Conservation (phyloP, 208 protist species). For the Jaenimonas drosophilae region DNA sequence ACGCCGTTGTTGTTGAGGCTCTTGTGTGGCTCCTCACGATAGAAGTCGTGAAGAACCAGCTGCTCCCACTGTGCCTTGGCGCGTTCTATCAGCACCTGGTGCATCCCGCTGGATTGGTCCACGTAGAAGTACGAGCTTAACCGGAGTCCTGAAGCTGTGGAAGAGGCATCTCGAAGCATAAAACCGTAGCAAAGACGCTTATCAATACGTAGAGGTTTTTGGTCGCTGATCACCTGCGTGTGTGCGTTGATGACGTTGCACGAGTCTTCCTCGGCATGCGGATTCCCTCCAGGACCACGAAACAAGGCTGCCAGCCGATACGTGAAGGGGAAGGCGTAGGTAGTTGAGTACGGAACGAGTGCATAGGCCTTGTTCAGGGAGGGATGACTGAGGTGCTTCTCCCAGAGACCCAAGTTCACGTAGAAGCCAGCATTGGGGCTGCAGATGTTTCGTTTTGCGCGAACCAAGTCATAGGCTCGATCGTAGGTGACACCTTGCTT, state of each 20-base stretch:
- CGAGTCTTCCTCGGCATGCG: too few relatives aligned
- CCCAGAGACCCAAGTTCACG: conserved; percentile 74
- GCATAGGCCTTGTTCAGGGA: conserved; percentile 41
- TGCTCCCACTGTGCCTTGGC: conserved; percentile 14
- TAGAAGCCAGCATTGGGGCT: conserved; percentile 90
- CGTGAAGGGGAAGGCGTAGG: conserved; percentile 32
- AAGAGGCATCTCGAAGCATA: conserved; percentile 12
- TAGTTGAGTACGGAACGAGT: conserved; percentile 41
- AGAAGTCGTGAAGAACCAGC: conserved; percentile 18
- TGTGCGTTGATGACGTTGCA: too few relatives aligned
- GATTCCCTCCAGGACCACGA: conserved; percentile 1
- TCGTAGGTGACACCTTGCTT: conserved; percentile 71
- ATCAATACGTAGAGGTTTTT: conserved; percentile 44
- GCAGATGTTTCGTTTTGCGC: conserved; percentile 50
- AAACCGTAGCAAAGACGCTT: conserved; percentile 48
- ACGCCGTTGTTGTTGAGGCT: conserved; percentile 17
- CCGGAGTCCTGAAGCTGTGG: not conserved
- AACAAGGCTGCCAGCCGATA: conserved; percentile 45
- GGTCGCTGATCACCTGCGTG: too few relatives aligned
- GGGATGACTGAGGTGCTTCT: conserved; percentile 42
- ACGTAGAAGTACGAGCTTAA: conserved; percentile 11
- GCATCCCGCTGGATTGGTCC: conserved; percentile 5
- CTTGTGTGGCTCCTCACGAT: conserved; percentile 5
- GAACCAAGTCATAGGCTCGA: conserved; percentile 68
- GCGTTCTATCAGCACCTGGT: too few relatives aligned